Percentiles rank a stretch among this genome's conserved stretches.
Evolutionary conservation across 257 asterid species (phyloP).

Genomic region (Solanum ossicruentum): DNA sequence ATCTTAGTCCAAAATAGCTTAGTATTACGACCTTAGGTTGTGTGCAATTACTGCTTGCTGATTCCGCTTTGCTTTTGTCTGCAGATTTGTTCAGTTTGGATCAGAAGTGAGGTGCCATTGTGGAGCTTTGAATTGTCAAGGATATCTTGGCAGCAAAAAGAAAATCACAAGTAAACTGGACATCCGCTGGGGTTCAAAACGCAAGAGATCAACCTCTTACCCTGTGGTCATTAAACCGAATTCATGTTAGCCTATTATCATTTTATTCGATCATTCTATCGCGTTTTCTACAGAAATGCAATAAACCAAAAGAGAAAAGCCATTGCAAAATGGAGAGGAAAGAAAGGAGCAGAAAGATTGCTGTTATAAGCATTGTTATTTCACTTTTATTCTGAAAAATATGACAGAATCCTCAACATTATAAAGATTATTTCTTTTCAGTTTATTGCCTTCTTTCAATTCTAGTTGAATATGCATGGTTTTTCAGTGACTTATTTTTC

Average conservation of each 20-base stretch:
- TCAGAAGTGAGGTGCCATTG: slow-evolving; percentile 78
- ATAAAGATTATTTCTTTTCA: background rate
- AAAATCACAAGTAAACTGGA: slow-evolving; percentile 23
- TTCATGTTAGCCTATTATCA: background rate
- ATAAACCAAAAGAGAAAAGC: background rate
- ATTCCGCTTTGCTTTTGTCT: background rate
- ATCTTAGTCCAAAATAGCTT: background rate
- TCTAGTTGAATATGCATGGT: background rate
- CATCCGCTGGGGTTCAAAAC: slow-evolving; percentile 56
- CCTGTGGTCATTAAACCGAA: slow-evolving; percentile 10
- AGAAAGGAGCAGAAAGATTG: background rate
- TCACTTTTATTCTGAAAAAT: background rate
- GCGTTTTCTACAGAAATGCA: background rate
- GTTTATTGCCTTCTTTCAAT: background rate
- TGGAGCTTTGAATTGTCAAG: slow-evolving; percentile 69
- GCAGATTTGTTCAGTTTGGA: slow-evolving; percentile 82
- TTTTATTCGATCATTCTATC: slow-evolving; percentile 5
- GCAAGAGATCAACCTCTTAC: slow-evolving; percentile 44
- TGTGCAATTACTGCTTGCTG: background rate
- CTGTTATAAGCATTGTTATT: background rate
- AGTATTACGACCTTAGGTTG: background rate
- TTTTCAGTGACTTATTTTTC: background rate
- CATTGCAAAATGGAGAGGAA: background rate
- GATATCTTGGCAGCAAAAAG: slow-evolving; percentile 64
- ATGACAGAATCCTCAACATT: background rate